These are phyloP conservation scores for Agaricus sinodeliciosus DNA, from an alignment of 768 basidiomycete genomes.

Conservation along the genomic window DNA sequence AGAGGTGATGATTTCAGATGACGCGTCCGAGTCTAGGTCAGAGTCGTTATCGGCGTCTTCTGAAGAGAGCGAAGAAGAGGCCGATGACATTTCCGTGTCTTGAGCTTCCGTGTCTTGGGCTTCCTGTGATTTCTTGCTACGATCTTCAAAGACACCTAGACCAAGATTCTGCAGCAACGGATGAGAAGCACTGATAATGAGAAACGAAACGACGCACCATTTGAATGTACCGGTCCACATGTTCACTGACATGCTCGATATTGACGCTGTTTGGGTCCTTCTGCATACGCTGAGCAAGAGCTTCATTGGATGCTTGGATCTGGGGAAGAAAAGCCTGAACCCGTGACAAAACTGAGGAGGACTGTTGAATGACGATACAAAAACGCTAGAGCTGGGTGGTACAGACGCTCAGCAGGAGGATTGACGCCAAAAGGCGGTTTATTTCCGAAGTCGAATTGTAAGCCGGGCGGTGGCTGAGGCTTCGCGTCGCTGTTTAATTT, in stretches of 20 bases:
- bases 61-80: conserved; percentile 18
- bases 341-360: conserved; percentile 51
- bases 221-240: conserved; percentile 51
- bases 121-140: conserved; percentile 14
- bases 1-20: conserved; percentile 33
- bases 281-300: conserved; percentile 38
- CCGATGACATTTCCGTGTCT: conserved; percentile 24
- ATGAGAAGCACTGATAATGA: background rate
- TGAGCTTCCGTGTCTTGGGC: conserved; percentile 10
- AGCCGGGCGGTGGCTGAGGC: conserved; percentile 13
- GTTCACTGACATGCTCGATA: conserved; percentile 54
- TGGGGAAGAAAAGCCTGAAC: conserved; percentile 63
- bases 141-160: conserved; percentile 52
- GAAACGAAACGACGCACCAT: conserved; percentile 38
- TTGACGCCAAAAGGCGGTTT: conserved; percentile 27
- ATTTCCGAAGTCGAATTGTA: conserved; percentile 31
- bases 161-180: conserved; percentile 46
- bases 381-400: background rate
- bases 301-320: conserved; percentile 57
- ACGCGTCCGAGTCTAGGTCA: conserved; percentile 25
- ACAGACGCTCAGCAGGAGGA: conserved; percentile 46
- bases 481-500: conserved; percentile 25
- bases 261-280: conserved; percentile 54
- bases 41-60: conserved; percentile 23
- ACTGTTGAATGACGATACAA: background rate